Percentiles rank a stretch among this genome's conserved stretches.
Conservation (phyloP, 495 filamentous ascomycete species). For the Sabuloglossum arenarium region DNA sequence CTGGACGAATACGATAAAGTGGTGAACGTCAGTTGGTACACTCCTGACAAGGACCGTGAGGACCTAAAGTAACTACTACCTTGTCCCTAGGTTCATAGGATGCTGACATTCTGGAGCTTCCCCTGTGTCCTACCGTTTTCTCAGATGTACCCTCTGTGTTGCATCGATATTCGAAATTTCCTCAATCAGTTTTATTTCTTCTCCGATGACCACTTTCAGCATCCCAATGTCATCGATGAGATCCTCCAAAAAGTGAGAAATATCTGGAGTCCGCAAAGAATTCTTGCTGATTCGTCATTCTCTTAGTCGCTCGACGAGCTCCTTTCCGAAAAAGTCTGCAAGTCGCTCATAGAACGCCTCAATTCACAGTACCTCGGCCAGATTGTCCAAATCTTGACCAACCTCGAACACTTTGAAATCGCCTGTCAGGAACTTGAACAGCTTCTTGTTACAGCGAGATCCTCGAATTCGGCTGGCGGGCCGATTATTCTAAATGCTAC, state of each 20-base stretch:
- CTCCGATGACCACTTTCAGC: constrained; percentile 80
- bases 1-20: constrained; percentile 90
- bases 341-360: constrained; percentile 69
- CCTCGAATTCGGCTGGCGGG: constrained; percentile 51
- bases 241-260: constrained; percentile 48
- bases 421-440: constrained; percentile 77
- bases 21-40: constrained; percentile 82
- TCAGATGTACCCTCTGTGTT: constrained; percentile 96
- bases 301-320: constrained; percentile 63
- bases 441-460: constrained; percentile 59
- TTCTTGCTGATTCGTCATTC: background rate
- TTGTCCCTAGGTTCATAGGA: background rate
- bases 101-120: constrained; percentile 33
- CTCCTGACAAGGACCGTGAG: constrained; percentile 51
- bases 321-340: constrained; percentile 74
- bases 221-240: constrained; percentile 69
- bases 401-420: constrained; percentile 87
- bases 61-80: constrained; percentile 36
- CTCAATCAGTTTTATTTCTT: constrained; percentile 93
- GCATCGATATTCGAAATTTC: constrained; percentile 93
- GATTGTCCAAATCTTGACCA: constrained; percentile 95
- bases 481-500: constrained; percentile 62
- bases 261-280: background rate
- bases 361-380: constrained; percentile 86
- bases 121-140: constrained; percentile 90